Percentiles rank a stretch among this genome's conserved stretches.
Evolutionary conservation across 495 filamentous ascomycete genomes (phyloP).

Genomic region (Hyaloscypha hepaticicola): DNA sequence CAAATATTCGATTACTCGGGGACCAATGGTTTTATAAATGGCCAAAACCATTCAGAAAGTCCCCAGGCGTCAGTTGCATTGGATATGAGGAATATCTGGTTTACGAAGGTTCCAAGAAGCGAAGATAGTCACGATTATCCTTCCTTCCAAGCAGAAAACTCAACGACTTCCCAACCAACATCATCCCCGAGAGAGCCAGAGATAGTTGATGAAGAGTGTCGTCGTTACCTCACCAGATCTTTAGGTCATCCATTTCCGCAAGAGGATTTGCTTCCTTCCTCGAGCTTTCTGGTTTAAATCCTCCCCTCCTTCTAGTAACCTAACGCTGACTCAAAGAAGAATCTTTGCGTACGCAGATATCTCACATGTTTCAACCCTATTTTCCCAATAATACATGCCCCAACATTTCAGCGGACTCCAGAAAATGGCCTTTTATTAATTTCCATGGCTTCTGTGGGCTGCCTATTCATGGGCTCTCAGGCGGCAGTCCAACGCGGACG

Average conservation of each 20-base stretch:
- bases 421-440: slow-evolving; percentile 2
- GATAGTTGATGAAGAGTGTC: not conserved
- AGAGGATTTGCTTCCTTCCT: not conserved
- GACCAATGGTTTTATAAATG: not conserved
- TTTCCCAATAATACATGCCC: slow-evolving; percentile 8
- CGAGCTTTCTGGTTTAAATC: not conserved
- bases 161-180: not conserved
- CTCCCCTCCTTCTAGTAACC: not conserved
- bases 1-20: not conserved
- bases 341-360: slow-evolving; percentile 1
- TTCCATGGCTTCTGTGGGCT: slow-evolving; percentile 5
- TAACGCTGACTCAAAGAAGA: not conserved
- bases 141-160: not conserved
- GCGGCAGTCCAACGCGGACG: not conserved
- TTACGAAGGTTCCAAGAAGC: not conserved
- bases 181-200: not conserved
- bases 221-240: not conserved
- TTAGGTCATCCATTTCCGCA: not conserved
- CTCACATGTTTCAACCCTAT: slow-evolving; percentile 7
- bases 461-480: slow-evolving; percentile 3
- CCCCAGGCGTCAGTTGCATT: not conserved
- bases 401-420: slow-evolving; percentile 8
- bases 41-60: not conserved
- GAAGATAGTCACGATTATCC: not conserved
- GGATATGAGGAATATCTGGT: not conserved